Conservation (phyloP, 148 eudicot genomes). For the Pharnaceum exiguum region DNA sequence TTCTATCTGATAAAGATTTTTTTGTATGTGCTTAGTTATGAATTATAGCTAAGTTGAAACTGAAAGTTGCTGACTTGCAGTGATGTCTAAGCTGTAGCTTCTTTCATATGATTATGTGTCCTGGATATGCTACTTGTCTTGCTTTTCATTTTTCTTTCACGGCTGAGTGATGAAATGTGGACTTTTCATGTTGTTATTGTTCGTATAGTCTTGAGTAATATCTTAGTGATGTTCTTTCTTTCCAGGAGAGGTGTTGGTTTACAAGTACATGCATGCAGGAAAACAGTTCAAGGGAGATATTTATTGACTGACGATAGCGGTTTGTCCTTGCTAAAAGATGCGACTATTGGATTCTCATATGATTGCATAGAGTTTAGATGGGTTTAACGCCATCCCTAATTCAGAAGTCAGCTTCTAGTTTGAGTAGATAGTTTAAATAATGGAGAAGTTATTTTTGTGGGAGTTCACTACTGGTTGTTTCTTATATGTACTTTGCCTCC, state of each 20-base stretch:
- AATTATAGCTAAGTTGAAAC: too few species aligned
- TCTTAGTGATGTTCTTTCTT: not conserved
- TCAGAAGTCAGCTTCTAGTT: not conserved
- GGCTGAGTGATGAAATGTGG: not conserved
- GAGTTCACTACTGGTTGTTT: not conserved
- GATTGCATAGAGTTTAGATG: not conserved
- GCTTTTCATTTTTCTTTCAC: too few species aligned
- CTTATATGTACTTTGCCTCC: not conserved
- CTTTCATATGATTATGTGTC: too few species aligned
- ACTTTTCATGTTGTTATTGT: not conserved
- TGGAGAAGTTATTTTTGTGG: not conserved
- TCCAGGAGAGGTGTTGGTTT: conserved; percentile 56
- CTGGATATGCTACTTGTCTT: too few species aligned
- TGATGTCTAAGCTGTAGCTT: too few species aligned
- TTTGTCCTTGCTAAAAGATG: conserved; percentile 17
- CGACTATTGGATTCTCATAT: too few species aligned
- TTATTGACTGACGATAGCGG: conserved; percentile 82
- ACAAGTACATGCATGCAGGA: conserved; percentile 50
- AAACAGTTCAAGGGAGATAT: conserved; percentile 92
- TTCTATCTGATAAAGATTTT: too few species aligned
- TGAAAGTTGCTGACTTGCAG: too few species aligned
- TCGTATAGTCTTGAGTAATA: not conserved
- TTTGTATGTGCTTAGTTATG: too few species aligned
- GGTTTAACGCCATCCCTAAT: not conserved
- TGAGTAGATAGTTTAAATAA: not conserved